Base-by-base conservation (phyloP, 495 filamentous ascomycete species). In the Antarctomyces pellizariae region DNA sequence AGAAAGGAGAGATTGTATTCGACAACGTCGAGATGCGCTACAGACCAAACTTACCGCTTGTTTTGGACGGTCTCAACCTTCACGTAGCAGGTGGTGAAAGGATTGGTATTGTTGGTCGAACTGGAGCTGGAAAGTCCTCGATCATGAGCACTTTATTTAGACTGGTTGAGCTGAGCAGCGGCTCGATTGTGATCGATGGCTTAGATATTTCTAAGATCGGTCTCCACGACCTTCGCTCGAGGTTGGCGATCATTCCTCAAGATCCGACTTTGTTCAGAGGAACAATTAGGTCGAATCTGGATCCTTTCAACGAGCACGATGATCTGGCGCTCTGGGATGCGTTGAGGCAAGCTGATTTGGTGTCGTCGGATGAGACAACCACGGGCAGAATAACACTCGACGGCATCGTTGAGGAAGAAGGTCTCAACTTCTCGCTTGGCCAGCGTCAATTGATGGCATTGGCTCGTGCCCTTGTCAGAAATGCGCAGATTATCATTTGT, bases 391-490 rank as follows among this genome's bases (percentile, higher is more conserved):
- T 95, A 29, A 73, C 78, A 27, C 68, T 97, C 18, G 86, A 93
- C 44, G 65, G 61, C 7, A 35, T 62, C 5, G 79, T 93, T n/a
- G 80, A 90, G 33, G 83, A 92, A 39, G 84, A 91, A 52, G 84
- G 84, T 0, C 53, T 86, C 20, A 97, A 93, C 49, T 97, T 89
- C 55, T 86, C 76, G 1, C 67, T 93, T n/a, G 84, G 86, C 1
- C 84, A 97, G 50, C 68, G 84, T 2, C 84, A 97, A 41, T 66
- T 93, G 8, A 89, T 97, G 75, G 84, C 86, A 2, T 58, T 97
- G 1, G 84, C 84, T 1, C 68, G 84, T 0, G 84, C 84, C 0
- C 63, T 93, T 2, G 83, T 93, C 0, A 65, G 86, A 16, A 64
- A 72, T 16, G 71, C 70, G 0, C 75, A 75, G 37, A 92, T 93